Conservation (phyloP, 1,139 yeast genomes). For the Candida sp. region DNA sequence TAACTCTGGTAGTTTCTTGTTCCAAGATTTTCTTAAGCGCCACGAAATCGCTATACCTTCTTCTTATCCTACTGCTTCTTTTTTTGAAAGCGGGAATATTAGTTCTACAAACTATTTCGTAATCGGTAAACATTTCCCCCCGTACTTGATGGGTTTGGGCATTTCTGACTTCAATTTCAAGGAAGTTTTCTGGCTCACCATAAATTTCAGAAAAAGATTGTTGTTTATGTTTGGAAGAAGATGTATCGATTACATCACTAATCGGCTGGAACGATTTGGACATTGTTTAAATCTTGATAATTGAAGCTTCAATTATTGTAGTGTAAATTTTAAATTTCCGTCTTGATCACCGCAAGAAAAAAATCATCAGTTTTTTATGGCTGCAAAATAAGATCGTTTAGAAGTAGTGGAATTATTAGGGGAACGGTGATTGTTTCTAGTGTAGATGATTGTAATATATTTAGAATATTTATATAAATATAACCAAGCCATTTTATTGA, state of each 20-base stretch:
- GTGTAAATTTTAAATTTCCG: background rate
- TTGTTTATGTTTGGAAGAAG: conserved; percentile 37
- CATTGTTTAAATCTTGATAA: conserved; percentile 15
- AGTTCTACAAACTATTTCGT: conserved; percentile 83
- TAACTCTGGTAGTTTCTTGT: conserved; percentile 70
- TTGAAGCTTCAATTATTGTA: too few relatives aligned
- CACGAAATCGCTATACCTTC: conserved; percentile 91
- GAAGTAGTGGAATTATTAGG: too few relatives aligned
- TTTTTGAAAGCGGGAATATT: conserved; percentile 84
- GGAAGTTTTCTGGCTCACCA: conserved; percentile 92
- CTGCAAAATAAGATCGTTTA: too few relatives aligned
- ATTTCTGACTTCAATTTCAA: conserved; percentile 83
- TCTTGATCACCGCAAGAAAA: background rate
- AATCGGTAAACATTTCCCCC: conserved; percentile 77
- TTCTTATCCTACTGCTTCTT: conserved; percentile 64
- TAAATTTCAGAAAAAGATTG: conserved; percentile 82
- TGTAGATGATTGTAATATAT: too few relatives aligned
- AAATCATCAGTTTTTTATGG: too few relatives aligned
- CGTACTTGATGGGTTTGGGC: conserved; percentile 80
- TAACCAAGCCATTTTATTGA: too few relatives aligned
- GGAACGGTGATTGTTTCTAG: too few relatives aligned
- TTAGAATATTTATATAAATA: too few relatives aligned
- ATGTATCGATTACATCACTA: conserved; percentile 39
- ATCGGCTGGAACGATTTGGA: conserved; percentile 46
- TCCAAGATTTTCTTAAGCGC: conserved; percentile 73